These are phyloP conservation scores for Yamadazyma blattariae DNA, from an alignment of 1,139 yeast species.

Conservation along the genomic window DNA sequence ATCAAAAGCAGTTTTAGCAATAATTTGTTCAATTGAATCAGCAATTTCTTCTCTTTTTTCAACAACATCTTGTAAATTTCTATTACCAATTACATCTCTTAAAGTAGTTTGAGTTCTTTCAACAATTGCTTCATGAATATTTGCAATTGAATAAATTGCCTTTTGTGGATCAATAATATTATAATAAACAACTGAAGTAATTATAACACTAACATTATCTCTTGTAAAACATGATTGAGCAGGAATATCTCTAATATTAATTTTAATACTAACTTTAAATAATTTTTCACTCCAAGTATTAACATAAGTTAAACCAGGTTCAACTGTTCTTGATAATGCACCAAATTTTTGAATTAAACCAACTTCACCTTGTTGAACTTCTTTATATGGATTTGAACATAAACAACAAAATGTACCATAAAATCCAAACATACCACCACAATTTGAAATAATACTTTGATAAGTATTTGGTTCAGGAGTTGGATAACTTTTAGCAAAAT, in stretches of 20 bases:
- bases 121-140: slow-evolving; percentile 57
- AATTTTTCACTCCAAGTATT: slow-evolving; percentile 64
- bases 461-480: slow-evolving; percentile 35
- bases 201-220: slow-evolving; percentile 61
- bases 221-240: slow-evolving; percentile 67
- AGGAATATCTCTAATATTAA: slow-evolving; percentile 64
- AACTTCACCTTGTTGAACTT: slow-evolving; percentile 66
- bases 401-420: slow-evolving; percentile 61
- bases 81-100: slow-evolving; percentile 70
- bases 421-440: slow-evolving; percentile 52
- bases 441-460: slow-evolving; percentile 36
- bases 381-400: slow-evolving; percentile 61
- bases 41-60: slow-evolving; percentile 77
- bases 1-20: slow-evolving; percentile 59
- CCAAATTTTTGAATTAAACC: slow-evolving; percentile 72
- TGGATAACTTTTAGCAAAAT: slow-evolving; percentile 37
- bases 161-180: slow-evolving; percentile 68
- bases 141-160: slow-evolving; percentile 58
- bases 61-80: slow-evolving; percentile 68
- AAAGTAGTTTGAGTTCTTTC: slow-evolving; percentile 76
- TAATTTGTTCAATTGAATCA: slow-evolving; percentile 58
- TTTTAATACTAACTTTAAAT: slow-evolving; percentile 51
- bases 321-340: slow-evolving; percentile 62
- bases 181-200: slow-evolving; percentile 68
- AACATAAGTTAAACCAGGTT: slow-evolving; percentile 67